These are phyloP conservation scores for Mortierella sp. DNA, from an alignment of 371 early-diverging fungal genomes.

Conservation along the genomic window DNA sequence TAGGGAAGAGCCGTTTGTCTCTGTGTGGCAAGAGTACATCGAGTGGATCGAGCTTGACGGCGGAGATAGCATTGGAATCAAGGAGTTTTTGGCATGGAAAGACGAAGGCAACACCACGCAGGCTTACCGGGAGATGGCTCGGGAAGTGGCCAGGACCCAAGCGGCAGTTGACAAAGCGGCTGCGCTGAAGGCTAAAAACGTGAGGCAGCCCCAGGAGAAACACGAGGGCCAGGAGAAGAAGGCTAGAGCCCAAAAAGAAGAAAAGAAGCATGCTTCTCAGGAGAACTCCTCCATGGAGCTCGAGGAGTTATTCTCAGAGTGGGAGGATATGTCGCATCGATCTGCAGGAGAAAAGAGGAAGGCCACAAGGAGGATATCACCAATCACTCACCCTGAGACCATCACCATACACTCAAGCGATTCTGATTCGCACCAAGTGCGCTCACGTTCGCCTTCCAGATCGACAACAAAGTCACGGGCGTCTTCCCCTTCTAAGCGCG, in stretches of 20 bases:
- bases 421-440: background rate
- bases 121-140: conserved; percentile 19
- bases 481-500: background rate
- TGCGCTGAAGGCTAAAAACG: conserved; percentile 23
- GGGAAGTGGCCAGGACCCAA: conserved; percentile 19
- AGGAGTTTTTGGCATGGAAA: conserved; percentile 32
- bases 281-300: background rate
- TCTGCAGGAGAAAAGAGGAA: background rate
- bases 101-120: conserved; percentile 31
- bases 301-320: background rate
- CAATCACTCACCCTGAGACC: background rate
- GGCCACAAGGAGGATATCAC: background rate
- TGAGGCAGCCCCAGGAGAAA: conserved; percentile 23
- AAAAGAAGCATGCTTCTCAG: background rate
- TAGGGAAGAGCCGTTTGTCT: conserved; percentile 19
- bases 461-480: background rate
- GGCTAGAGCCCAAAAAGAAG: background rate
- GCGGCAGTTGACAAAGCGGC: conserved; percentile 23
- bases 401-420: conserved; percentile 7
- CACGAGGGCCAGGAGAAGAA: conserved; percentile 15
- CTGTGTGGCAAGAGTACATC: conserved; percentile 42
- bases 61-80: conserved; percentile 17
- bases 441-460: background rate
- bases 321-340: background rate
- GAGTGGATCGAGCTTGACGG: conserved; percentile 51